A percentile compares a stretch with the other conserved stretches of the same genome.
Evolutionary conservation across 1,139 yeast species (phyloP).

Genomic region (Suhomyces anneliseae): DNA sequence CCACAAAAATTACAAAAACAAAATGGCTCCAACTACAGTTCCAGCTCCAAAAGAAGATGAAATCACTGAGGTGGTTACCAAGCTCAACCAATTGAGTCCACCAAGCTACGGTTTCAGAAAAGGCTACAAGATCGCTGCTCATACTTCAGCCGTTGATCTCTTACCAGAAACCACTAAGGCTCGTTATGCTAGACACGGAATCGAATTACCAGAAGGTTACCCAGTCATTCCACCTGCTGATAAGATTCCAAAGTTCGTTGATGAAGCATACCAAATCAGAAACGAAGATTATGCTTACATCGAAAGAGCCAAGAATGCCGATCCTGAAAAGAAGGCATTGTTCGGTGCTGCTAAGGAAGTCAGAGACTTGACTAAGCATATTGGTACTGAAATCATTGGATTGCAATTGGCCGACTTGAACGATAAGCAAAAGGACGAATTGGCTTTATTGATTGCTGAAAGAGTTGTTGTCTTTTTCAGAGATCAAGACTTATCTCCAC

Average conservation of each 20-base stretch:
- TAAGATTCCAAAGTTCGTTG: constrained; percentile 17
- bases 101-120: constrained; percentile 8
- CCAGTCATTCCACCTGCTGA: constrained; percentile 15
- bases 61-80: constrained; percentile 11
- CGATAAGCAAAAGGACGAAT: constrained; percentile 36
- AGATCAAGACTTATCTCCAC: constrained; percentile 45
- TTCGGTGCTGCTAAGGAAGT: constrained; percentile 21
- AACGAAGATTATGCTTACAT: constrained; percentile 17
- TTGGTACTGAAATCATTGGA: constrained; percentile 22
- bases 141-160: constrained; percentile 10
- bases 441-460: constrained; percentile 44
- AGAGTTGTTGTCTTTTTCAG: constrained; percentile 46
- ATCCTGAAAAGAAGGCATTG: constrained; percentile 21
- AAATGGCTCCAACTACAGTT: constrained; percentile 15
- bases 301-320: constrained; percentile 20
- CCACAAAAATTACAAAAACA: not conserved
- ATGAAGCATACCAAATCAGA: constrained; percentile 18
- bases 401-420: constrained; percentile 21
- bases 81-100: constrained; percentile 14
- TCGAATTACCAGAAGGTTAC: constrained; percentile 18
- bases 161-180: constrained; percentile 16
- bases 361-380: constrained; percentile 18
- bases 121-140: constrained; percentile 6
- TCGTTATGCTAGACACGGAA: constrained; percentile 15
- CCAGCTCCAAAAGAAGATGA: constrained; percentile 10